These are phyloP conservation scores for Calonectria ilicicola DNA, from an alignment of 2,329 filamentous ascomycete species.

Conservation along the genomic window DNA sequence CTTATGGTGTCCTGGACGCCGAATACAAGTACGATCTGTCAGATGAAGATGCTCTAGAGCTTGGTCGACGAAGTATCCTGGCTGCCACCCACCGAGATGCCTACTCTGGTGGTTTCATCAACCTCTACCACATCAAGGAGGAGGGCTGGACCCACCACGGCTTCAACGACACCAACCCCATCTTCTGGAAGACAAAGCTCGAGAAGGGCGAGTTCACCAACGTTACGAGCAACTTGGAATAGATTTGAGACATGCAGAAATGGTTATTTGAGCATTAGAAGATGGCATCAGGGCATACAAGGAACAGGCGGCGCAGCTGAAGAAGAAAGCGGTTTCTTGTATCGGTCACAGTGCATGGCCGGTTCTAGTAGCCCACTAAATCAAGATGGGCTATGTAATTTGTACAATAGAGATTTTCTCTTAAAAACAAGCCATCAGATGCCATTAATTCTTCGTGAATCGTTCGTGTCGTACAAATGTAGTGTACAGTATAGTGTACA, in stretches of 20 bases:
- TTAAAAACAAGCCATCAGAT: slow-evolving; percentile 26
- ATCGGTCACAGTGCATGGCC: slow-evolving; percentile 15
- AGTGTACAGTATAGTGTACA: slow-evolving; percentile 30
- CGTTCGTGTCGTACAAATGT: slow-evolving; percentile 1
- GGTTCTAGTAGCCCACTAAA: slow-evolving; percentile 13
- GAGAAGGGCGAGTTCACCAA: slow-evolving; percentile 99
- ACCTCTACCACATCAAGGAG: slow-evolving; percentile 99
- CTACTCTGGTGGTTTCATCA: slow-evolving; percentile 99
- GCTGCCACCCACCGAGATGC: slow-evolving; percentile 97
- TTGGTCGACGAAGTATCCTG: slow-evolving; percentile 92
- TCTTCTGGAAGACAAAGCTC: slow-evolving; percentile 99
- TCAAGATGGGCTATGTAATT: slow-evolving; percentile 39
- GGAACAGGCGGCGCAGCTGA: slow-evolving; percentile 25
- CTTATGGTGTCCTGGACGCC: slow-evolving; percentile 96
- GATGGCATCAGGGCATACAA: slow-evolving; percentile 13
- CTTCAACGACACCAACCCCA: slow-evolving; percentile 97
- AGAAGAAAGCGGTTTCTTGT: slow-evolving; percentile 34
- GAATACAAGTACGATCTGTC: slow-evolving; percentile 92
- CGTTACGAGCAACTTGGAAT: slow-evolving; percentile 83
- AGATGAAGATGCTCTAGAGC: slow-evolving; percentile 88
- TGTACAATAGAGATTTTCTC: slow-evolving; percentile 46
- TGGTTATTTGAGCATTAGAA: slow-evolving; percentile 11
- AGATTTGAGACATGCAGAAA: slow-evolving; percentile 10
- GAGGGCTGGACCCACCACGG: slow-evolving; percentile 99
- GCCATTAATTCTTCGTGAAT: slow-evolving; percentile 15